Percentiles rank a stretch among this genome's conserved stretches.
Evolutionary conservation across 2,329 filamentous ascomycete species (phyloP).

Genomic region (Colletotrichum sp.): DNA sequence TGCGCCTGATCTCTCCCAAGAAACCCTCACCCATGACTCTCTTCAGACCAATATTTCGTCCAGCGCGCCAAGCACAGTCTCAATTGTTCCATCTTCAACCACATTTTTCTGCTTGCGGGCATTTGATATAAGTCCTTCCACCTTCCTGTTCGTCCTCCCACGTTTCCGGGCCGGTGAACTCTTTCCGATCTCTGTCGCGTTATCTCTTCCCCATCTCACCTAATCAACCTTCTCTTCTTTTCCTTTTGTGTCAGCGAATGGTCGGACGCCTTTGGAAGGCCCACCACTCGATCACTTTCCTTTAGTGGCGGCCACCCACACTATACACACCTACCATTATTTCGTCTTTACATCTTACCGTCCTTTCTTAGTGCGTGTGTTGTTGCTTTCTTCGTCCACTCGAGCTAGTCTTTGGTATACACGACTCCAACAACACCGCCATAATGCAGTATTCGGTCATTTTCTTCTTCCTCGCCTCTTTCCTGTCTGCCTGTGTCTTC

Average conservation of each 20-base stretch:
- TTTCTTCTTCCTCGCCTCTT: slow-evolving; percentile 2
- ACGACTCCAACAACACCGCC: not conserved
- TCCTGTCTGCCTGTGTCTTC: not conserved
- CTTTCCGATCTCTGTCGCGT: not conserved
- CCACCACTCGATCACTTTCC: slow-evolving; percentile 5
- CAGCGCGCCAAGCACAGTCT: not conserved
- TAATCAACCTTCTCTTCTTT: slow-evolving; percentile 3
- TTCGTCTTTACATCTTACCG: not conserved
- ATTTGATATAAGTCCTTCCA: slow-evolving; percentile 6
- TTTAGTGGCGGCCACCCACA: not conserved
- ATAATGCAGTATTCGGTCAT: slow-evolving; percentile 11
- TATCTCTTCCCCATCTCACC: not conserved
- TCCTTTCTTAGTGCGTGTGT: not conserved
- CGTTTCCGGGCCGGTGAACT: not conserved
- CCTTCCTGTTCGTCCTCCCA: not conserved
- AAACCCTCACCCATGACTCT: not conserved
- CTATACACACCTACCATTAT: not conserved
- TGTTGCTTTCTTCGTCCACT: not conserved
- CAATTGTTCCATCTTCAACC: not conserved
- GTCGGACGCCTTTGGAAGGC: slow-evolving; percentile 17
- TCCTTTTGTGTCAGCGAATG: not conserved
- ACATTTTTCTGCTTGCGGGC: not conserved
- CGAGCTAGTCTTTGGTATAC: slow-evolving; percentile 1
- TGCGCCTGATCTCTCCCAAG: slow-evolving; percentile 1
- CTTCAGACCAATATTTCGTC: not conserved